A percentile compares a stretch with the other conserved stretches of the same genome.
phyloP scores from a whole-genome alignment of 1,284 basidiomycete species.

The Tausonia pullulans region DNA sequence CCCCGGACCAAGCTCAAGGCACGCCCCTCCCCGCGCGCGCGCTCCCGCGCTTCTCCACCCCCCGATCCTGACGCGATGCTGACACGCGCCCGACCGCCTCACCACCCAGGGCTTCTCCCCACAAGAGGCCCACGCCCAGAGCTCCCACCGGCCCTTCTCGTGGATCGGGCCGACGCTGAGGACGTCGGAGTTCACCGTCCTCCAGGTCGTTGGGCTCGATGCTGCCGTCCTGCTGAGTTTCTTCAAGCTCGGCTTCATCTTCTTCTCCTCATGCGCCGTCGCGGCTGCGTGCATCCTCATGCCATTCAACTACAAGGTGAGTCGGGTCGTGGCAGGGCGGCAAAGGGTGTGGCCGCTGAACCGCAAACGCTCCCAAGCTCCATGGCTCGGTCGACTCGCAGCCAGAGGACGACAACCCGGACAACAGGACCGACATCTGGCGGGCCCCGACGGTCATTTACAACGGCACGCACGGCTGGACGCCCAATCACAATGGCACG shows the following conservation, averaged over 20 bases:
- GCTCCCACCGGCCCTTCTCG: constrained; percentile 51
- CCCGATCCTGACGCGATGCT: constrained; percentile 23
- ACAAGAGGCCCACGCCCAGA: constrained; percentile 70
- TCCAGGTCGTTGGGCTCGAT: constrained; percentile 92
- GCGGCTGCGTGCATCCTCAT: constrained; percentile 70
- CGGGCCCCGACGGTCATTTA: too few relatives aligned
- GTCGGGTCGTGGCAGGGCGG: constrained; percentile 20
- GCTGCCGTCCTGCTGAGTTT: constrained; percentile 84
- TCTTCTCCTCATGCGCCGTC: constrained; percentile 75
- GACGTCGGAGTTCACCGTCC: constrained; percentile 83
- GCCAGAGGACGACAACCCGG: constrained; percentile 41
- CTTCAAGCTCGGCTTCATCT: constrained; percentile 85
- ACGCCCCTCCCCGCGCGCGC: too few relatives aligned
- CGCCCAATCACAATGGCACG: too few relatives aligned
- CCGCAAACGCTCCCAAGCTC: background rate
- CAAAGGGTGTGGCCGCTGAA: too few relatives aligned
- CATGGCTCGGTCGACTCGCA: constrained; percentile 56
- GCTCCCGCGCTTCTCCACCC: constrained; percentile 26
- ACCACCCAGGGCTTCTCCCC: constrained; percentile 57
- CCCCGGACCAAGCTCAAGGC: constrained; percentile 86
- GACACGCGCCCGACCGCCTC: constrained; percentile 10
- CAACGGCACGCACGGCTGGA: too few relatives aligned
- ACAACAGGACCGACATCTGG: constrained; percentile 16
- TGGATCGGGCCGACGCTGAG: constrained; percentile 89
- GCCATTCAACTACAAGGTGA: constrained; percentile 77